Conservation (phyloP, 305 asterid species). For the Lippia alba region DNA sequence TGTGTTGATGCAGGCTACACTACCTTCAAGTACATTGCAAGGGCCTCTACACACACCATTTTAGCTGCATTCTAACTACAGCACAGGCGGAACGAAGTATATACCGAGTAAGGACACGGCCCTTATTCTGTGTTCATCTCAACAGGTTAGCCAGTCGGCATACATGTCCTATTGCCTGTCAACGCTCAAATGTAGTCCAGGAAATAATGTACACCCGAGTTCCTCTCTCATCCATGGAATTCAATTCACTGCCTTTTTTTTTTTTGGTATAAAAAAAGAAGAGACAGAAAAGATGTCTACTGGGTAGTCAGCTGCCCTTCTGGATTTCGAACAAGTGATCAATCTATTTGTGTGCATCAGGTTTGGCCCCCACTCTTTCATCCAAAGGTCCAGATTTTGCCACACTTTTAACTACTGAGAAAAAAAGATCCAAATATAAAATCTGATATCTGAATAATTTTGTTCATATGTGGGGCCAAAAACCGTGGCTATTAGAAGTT, state of each 20-base stretch:
- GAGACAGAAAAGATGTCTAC: no score
- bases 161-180: slow-evolving; percentile 33
- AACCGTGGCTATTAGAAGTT: no score
- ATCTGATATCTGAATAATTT: no score
- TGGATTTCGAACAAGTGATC: background rate
- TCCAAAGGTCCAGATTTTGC: no score
- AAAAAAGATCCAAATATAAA: no score
- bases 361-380: no score
- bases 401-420: no score
- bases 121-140: slow-evolving; percentile 40
- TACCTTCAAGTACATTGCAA: slow-evolving; percentile 59
- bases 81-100: slow-evolving; percentile 44
- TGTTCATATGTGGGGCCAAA: no score
- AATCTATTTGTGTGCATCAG: background rate
- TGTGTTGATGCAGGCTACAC: slow-evolving; percentile 52
- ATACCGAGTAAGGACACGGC: slow-evolving; percentile 29
- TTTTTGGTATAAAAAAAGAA: no score
- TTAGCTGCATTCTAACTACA: slow-evolving; percentile 57
- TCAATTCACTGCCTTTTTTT: background rate
- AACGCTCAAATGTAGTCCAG: slow-evolving; percentile 44
- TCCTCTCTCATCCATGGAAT: slow-evolving; percentile 19
- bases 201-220: slow-evolving; percentile 38
- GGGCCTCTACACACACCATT: slow-evolving; percentile 60
- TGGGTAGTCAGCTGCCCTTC: no score
- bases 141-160: slow-evolving; percentile 31